Percentiles rank a stretch among this genome's conserved stretches.
These are phyloP conservation scores for Sporothrix humicola DNA, from an alignment of 2,329 filamentous ascomycete genomes.

Conservation along the genomic window DNA sequence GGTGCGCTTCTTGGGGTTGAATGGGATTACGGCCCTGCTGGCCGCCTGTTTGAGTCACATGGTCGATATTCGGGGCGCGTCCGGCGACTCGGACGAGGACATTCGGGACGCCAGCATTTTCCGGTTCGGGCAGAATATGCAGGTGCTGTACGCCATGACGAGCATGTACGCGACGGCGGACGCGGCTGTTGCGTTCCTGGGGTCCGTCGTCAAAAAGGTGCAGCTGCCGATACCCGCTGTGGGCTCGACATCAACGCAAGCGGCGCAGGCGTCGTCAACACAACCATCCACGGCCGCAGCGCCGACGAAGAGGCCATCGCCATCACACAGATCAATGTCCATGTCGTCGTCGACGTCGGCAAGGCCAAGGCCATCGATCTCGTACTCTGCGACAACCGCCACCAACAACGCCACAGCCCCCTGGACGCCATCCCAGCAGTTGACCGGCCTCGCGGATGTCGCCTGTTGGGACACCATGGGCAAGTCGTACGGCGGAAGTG, in stretches of 20 bases:
- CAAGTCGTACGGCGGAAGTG: background rate
- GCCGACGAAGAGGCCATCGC: background rate
- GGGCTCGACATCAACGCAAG: background rate
- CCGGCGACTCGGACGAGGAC: constrained; percentile 14
- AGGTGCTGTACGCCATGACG: constrained; percentile 22
- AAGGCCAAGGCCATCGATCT: background rate
- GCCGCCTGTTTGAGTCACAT: constrained; percentile 29
- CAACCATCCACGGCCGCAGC: background rate
- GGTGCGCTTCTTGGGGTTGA: constrained; percentile 28
- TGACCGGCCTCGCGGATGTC: background rate
- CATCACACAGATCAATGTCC: background rate
- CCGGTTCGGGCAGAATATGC: constrained; percentile 29
- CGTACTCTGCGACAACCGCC: background rate
- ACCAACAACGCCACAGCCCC: background rate
- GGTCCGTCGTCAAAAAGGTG: constrained; percentile 8
- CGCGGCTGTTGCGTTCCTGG: constrained; percentile 7
- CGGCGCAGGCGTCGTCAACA: background rate
- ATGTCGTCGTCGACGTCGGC: background rate
- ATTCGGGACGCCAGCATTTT: constrained; percentile 30
- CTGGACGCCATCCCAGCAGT: background rate
- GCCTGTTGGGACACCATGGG: background rate
- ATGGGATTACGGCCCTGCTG: constrained; percentile 29
- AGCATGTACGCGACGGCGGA: constrained; percentile 25
- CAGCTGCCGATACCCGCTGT: background rate
- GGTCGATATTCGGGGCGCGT: constrained; percentile 27